phyloP scores from a whole-genome alignment of 2,329 filamentous ascomycete genomes.

The Fusarium tricinctum region DNA sequence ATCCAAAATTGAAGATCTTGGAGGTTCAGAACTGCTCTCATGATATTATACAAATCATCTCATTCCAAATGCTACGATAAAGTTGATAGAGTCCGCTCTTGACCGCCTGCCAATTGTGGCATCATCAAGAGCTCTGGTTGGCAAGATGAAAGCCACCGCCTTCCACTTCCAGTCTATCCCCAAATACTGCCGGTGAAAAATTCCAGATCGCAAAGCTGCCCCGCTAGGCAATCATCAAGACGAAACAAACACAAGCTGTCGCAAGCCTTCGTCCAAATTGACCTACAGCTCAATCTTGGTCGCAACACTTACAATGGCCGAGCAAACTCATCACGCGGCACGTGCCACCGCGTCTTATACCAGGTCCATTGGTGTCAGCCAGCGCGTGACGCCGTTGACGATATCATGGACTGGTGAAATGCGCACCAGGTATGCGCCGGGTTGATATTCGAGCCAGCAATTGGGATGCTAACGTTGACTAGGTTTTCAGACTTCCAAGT shows the following conservation, averaged over 20 bases:
- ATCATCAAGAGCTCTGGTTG: background rate
- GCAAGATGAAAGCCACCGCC: conserved; percentile 32
- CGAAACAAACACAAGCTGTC: conserved; percentile 34
- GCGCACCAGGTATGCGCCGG: conserved; percentile 54
- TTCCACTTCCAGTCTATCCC: conserved; percentile 1
- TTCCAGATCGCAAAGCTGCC: conserved; percentile 41
- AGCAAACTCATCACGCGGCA: conserved; percentile 50
- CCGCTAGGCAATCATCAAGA: conserved; percentile 30
- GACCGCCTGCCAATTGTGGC: conserved; percentile 46
- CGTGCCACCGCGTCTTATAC: conserved; percentile 54
- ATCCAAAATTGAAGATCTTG: too few species aligned
- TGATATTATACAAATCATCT: too few species aligned
- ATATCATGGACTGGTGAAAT: conserved; percentile 58
- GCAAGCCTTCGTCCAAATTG: conserved; percentile 25
- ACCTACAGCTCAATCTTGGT: conserved; percentile 11
- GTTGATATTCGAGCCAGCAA: background rate
- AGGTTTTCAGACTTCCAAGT: conserved; percentile 94
- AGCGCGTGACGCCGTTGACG: conserved; percentile 56
- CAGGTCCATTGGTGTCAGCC: conserved; percentile 57
- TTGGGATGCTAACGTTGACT: conserved; percentile 32
- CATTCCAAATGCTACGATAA: background rate
- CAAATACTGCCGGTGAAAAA: conserved; percentile 48
- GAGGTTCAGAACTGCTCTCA: too few species aligned
- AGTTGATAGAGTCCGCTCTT: conserved; percentile 3
- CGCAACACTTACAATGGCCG: conserved; percentile 49